phyloP scores from a whole-genome alignment of 2,329 filamentous ascomycete genomes.

The Penicillium brasilianum region DNA sequence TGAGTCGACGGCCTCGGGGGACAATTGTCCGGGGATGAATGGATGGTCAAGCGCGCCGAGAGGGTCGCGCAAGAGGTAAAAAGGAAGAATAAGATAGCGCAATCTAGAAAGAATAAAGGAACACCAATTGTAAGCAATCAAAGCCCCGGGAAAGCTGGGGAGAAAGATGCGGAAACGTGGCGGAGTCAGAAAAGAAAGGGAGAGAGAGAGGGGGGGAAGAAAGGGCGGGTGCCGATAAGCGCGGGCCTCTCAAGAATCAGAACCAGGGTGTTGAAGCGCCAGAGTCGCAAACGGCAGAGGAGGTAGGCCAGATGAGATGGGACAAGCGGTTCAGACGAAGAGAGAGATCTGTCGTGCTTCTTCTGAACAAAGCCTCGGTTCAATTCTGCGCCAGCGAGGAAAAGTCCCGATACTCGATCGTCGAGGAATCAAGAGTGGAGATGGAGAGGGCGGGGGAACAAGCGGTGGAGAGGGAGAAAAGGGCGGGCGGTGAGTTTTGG shows the following conservation, averaged over 20 bases:
- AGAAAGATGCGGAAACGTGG: constrained; percentile 10
- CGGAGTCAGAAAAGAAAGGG: constrained; percentile 13
- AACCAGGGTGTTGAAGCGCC: constrained; percentile 2
- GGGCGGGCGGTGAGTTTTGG: constrained; percentile 23
- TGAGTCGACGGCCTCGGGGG: constrained; percentile 26
- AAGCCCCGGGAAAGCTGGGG: constrained; percentile 8
- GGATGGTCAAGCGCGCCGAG: constrained; percentile 20
- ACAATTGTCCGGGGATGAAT: constrained; percentile 18
- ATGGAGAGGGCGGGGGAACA: constrained; percentile 21
- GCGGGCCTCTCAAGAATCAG: constrained; percentile 4
- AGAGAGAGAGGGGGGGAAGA: constrained; percentile 3
- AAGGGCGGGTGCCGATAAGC: constrained; percentile 14
- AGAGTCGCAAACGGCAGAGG: constrained; percentile 9
- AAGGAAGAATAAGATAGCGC: constrained; percentile 6
- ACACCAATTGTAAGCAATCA: constrained; percentile 16
- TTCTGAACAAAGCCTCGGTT: not conserved
- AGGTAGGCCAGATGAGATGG: constrained; percentile 1
- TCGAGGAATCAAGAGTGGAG: constrained; percentile 18
- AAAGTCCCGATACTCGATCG: constrained; percentile 2
- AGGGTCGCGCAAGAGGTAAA: constrained; percentile 4
- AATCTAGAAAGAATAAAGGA: constrained; percentile 10
- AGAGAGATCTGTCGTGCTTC: not conserved
- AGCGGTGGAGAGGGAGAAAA: constrained; percentile 24
- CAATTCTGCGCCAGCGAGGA: constrained; percentile 4
- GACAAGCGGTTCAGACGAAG: not conserved